Percentiles rank a stretch among this genome's conserved stretches.
Conservation (phyloP, 2,329 filamentous ascomycete species). For the Rhynchosporium secalis region DNA sequence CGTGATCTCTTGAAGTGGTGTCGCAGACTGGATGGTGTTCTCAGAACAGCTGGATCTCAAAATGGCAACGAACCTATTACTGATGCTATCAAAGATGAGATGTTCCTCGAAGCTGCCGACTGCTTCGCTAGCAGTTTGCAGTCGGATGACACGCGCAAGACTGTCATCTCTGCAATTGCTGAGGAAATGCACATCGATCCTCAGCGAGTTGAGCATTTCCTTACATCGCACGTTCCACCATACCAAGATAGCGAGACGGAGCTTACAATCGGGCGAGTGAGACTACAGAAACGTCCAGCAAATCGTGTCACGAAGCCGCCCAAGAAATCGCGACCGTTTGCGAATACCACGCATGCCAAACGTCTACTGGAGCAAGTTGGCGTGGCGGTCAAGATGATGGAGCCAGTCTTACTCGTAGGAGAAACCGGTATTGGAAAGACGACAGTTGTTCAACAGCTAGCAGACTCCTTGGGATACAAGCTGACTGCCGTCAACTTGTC, state of each 20-base stretch:
- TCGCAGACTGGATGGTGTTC: conserved; percentile 66
- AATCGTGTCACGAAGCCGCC: conserved; percentile 47
- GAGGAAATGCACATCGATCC: conserved; percentile 85
- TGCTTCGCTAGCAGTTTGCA: conserved; percentile 85
- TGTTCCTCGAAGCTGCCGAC: conserved; percentile 91
- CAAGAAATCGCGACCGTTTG: conserved; percentile 70
- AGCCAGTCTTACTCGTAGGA: conserved; percentile 91
- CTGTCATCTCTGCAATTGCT: conserved; percentile 70
- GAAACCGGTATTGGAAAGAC: conserved; percentile 99
- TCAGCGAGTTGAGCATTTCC: conserved; percentile 75
- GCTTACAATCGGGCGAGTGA: conserved; percentile 66
- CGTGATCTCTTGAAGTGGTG: conserved; percentile 93
- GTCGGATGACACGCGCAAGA: conserved; percentile 58
- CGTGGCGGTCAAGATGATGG: conserved; percentile 76
- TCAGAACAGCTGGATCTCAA: conserved; percentile 61
- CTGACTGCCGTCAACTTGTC: conserved; percentile 93
- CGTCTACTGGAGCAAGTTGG: conserved; percentile 86
- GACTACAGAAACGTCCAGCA: conserved; percentile 53
- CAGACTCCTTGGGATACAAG: conserved; percentile 79
- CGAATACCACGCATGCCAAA: conserved; percentile 82
- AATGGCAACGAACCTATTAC: conserved; percentile 69
- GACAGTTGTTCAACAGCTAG: conserved; percentile 90
- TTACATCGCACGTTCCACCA: conserved; percentile 70
- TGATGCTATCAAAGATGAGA: conserved; percentile 74
- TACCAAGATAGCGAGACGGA: conserved; percentile 61